Evolutionary conservation across 2,329 filamentous ascomycete species (phyloP).

Genomic region (Epichloe typhina): DNA sequence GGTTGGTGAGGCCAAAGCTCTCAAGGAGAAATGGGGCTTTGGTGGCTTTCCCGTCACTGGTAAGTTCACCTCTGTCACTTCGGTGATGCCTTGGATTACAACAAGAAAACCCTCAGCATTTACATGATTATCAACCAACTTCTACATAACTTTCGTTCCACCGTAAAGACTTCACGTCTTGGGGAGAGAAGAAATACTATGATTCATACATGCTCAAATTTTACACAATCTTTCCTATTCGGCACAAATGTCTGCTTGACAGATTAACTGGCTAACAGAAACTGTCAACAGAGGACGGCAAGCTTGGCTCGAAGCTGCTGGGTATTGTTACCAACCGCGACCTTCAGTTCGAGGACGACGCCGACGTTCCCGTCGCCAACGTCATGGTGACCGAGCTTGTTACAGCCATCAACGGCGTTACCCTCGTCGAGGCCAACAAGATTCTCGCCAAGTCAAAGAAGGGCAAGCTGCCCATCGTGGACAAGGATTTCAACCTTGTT

Average conservation of each 20-base stretch:
- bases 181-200: slow-evolving; percentile 46
- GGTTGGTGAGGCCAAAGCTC: slow-evolving; percentile 75
- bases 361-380: slow-evolving; percentile 58
- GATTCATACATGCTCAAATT: slow-evolving; percentile 16
- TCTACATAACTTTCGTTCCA: slow-evolving; percentile 99
- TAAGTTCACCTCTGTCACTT: slow-evolving; percentile 38
- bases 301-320: slow-evolving; percentile 86
- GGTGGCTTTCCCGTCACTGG: slow-evolving; percentile 97
- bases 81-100: not conserved
- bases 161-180: slow-evolving; percentile 80
- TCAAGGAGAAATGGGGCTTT: slow-evolving; percentile 98
- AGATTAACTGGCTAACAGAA: slow-evolving; percentile 2
- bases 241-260: not conserved
- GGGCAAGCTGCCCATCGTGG: slow-evolving; percentile 91
- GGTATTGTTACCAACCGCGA: slow-evolving; percentile 97
- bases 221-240: not conserved
- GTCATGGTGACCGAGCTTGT: slow-evolving; percentile 95
- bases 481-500: slow-evolving; percentile 69
- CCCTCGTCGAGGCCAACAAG: slow-evolving; percentile 76
- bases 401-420: slow-evolving; percentile 74
- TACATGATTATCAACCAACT: slow-evolving; percentile 64
- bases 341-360: slow-evolving; percentile 84
- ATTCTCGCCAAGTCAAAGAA: slow-evolving; percentile 95
- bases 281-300: slow-evolving; percentile 62
- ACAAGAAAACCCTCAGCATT: slow-evolving; percentile 14